Evolutionary conservation across 2,329 filamentous ascomycete species (phyloP).

Genomic region (Pseudocercospora fijiensis): DNA sequence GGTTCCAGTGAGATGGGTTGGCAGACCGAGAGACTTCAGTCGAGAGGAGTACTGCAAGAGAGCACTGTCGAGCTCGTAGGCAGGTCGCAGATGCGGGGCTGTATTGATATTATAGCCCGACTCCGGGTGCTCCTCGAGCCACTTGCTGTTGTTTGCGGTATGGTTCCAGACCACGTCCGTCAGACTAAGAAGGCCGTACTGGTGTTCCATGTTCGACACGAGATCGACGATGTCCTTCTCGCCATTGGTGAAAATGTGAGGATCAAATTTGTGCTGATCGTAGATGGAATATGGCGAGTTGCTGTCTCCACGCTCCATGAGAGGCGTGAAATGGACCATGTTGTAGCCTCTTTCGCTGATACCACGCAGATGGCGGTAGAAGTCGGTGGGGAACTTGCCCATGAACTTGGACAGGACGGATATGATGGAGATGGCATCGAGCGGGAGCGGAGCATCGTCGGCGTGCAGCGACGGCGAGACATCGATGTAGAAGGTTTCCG

Average conservation of each 20-base stretch:
- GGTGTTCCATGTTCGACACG: slow-evolving; percentile 76
- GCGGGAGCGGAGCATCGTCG: slow-evolving; percentile 70
- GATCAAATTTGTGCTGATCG: slow-evolving; percentile 86
- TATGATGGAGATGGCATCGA: slow-evolving; percentile 86
- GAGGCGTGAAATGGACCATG: slow-evolving; percentile 96
- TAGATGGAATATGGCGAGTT: slow-evolving; percentile 98
- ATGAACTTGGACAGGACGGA: slow-evolving; percentile 98
- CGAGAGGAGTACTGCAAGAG: slow-evolving; percentile 65
- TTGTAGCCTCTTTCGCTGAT: slow-evolving; percentile 94
- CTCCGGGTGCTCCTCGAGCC: slow-evolving; percentile 92
- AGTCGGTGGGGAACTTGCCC: slow-evolving; percentile 85
- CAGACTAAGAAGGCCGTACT: slow-evolving; percentile 80
- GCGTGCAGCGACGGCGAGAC: slow-evolving; percentile 79
- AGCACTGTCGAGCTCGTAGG: slow-evolving; percentile 73
- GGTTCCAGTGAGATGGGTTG: slow-evolving; percentile 66
- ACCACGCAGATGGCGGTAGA: slow-evolving; percentile 83
- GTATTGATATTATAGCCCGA: slow-evolving; percentile 92
- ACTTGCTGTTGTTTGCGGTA: slow-evolving; percentile 91
- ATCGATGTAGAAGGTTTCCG: slow-evolving; percentile 86
- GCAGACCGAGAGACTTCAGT: slow-evolving; percentile 67
- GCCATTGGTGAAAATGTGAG: slow-evolving; percentile 75
- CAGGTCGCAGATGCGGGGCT: slow-evolving; percentile 68
- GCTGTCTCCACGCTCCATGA: slow-evolving; percentile 83
- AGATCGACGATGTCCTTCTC: slow-evolving; percentile 77
- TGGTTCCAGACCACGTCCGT: slow-evolving; percentile 99